Evolutionary conservation across 2,329 filamentous ascomycete species (phyloP), one percentile per base, ranked within the genome.

Genomic region (Metarhizium album): DNA sequence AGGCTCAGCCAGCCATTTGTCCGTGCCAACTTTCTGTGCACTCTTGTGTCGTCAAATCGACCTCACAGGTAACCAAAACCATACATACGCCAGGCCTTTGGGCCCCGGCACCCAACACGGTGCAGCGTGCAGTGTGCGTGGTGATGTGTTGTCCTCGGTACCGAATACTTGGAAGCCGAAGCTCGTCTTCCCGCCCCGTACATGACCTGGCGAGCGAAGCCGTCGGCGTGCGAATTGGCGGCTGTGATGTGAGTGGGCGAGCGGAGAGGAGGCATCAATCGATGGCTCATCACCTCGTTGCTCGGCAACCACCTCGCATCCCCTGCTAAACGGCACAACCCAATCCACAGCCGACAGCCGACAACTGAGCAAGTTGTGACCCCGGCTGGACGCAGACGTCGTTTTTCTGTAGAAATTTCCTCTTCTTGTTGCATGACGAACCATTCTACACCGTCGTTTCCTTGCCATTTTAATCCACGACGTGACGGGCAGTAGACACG

Each of bases 211-310:
- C 33, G 16, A 13, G 33, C 33, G n/a, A 35, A 4, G 33, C 33
- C 9, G 11, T 16, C 11, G 14, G 11, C 16, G 33, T 35, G 33
- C 33, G 33, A 11, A 13, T 35, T 13, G 4, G 4, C 11, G 14
- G 33, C 68, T 11, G 67, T 61, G 2, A 60, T 60, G 0, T 57
- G 66, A 37, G 57, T 60, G 1, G 59, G 57, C 0, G 52, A 67
- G 2, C 14, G n/a, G n/a, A n/a, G n/a, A n/a, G n/a, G n/a, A n/a
- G n/a, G n/a, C n/a, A n/a, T n/a, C n/a, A n/a, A n/a, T n/a, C n/a
- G 66, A 13, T 60, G 64, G 6, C 46, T 63, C 0, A 63, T 62
- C n/a, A 61, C 60, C 47, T 9, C 42, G 48, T 50, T 50, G 48
- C 48, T 46, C 48, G 29, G 48, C 48, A 50, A 50, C 48, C 33